Conservation (phyloP, 139 green algal genomes). For the Chlamydomonas schloesseri region DNA sequence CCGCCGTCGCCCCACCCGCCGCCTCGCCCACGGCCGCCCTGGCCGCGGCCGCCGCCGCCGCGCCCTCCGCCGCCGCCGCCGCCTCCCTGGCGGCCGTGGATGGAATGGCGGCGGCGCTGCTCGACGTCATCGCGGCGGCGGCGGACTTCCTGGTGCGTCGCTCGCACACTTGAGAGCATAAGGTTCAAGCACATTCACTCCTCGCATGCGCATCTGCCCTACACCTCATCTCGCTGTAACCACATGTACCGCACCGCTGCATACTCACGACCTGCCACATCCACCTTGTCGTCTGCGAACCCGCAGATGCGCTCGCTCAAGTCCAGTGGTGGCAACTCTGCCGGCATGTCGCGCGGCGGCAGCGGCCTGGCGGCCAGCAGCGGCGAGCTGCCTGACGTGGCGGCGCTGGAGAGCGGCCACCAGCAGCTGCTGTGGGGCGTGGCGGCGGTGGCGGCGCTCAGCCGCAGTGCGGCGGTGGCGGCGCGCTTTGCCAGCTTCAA, state of each 20-base stretch:
- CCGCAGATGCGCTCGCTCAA: neutral
- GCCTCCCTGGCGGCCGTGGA: slow-evolving; percentile 36
- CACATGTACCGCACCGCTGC: too few relatives aligned
- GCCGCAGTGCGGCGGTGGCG: slow-evolving; percentile 36
- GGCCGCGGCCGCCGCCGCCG: too few relatives aligned
- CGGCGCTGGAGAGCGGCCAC: neutral
- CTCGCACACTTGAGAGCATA: too few relatives aligned
- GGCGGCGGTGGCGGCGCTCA: slow-evolving; percentile 43
- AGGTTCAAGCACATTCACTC: too few relatives aligned
- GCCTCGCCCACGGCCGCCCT: too few relatives aligned
- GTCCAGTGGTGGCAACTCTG: neutral
- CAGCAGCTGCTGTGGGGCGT: slow-evolving; percentile 42
- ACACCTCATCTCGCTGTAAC: too few relatives aligned
- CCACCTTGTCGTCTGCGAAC: too few relatives aligned
- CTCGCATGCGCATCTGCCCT: too few relatives aligned
- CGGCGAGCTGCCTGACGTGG: slow-evolving; percentile 17
- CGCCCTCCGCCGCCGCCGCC: neutral
- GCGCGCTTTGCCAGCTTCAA: slow-evolving; percentile 42
- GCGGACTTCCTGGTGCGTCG: slow-evolving; percentile 14
- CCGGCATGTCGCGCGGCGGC: neutral
- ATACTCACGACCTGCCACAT: too few relatives aligned
- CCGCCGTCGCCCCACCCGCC: too few relatives aligned
- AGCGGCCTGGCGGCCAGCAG: neutral
- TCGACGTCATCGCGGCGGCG: slow-evolving; percentile 21
- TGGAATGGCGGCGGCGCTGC: slow-evolving; percentile 37